Base-by-base conservation (phyloP, 1,284 basidiomycete species). In the Fereydounia khargensis region DNA sequence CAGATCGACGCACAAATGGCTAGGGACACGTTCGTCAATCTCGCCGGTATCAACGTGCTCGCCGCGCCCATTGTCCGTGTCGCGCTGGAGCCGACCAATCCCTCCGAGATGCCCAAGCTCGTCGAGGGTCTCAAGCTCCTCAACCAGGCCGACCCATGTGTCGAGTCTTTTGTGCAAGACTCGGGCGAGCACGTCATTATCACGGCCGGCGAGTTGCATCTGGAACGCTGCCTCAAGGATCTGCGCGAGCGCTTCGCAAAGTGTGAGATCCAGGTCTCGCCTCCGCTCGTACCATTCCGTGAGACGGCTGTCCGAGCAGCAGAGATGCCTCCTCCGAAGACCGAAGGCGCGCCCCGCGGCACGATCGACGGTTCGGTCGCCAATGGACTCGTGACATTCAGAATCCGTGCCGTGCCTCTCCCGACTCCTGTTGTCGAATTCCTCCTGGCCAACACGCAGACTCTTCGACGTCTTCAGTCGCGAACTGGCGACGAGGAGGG, bases 121-220 rank as follows among this genome's bases (percentile, higher is more conserved):
- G 82, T 97, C 25, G 83, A 83, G 40, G 95, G 95, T 0, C 79
- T 98, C 41, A 88, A 87, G 65, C 80, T 98, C 23, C 83, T 99
- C 22, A 89, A 88, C 68, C 92, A 97, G 76, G 87, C 92, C 4
- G 95, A 98, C 78, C 94, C 95, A 1, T 98, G 92, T 66, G 94
- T 95, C 14, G 91, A 98, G 76, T 92, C 89, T 0, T 88, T 96
- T 73, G 89, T 97, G 55, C 94, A 98, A 77, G 85, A 91, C 68
- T 96, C 91, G 0, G 95, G 95, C 31, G 95, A 99, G 77, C 89
- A 96, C 76, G 95, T 98, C 44, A 96, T 99, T 62, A 78, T 97
- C 53, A 89, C 90, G 6, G 95, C 95, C 0, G 95, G 95, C 43
- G 95, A 98, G 75, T 79, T 99, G 45, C 95, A 98, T 77, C 80